Evolutionary conservation across 352 stramenopile genomes (phyloP), one percentile per base, ranked within the genome.

Genomic region (Pythium volutum): DNA sequence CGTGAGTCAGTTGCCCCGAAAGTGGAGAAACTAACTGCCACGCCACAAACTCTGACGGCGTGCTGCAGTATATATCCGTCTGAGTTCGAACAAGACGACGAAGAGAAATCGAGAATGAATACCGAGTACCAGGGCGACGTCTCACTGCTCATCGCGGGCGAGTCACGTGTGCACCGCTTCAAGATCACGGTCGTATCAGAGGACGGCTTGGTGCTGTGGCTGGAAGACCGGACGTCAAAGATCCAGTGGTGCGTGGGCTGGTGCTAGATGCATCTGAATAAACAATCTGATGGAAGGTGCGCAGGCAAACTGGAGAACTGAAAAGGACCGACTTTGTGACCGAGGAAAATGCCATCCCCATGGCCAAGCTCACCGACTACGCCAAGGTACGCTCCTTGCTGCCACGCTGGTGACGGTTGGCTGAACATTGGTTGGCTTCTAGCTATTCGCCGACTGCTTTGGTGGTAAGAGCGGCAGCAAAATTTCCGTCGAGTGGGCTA

Each of bases 301-400:
- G n/a, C 12, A 59, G 52, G 38, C 36, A 50, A 39, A 59, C 52
- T 15, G 23, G 25, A 1, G 38, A 59, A 26, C 38, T 59, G 27
- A 18, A 29, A 27, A 49, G 41, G 16, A 29, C 16, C 36, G 52
- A 50, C 26, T 59, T 59, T 50, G 52, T 59, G 23, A 59, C 38
- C 11, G n/a, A n/a, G n/a, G 52, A 56, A 16, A 59, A 59, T 22
- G 50, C 50, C 5, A 57, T 57, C 22, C 50, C 34, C 4, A 45
- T 57, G 33, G 50, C 50, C 20, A 45, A 46, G 33, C 20, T 57
- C 20, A n/a, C 33, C 2, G 50, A 57, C 34, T 57, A 57, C 25
- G 34, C 50, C 36, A 34, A 57, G 34, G 50, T 57, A 9, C 18
- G 20, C 38, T 29, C 22, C 2, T 26, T 25, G 22, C 27, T 14